Conservation (phyloP, 1,284 basidiomycete genomes). For the Laetiporus sulphureus region DNA sequence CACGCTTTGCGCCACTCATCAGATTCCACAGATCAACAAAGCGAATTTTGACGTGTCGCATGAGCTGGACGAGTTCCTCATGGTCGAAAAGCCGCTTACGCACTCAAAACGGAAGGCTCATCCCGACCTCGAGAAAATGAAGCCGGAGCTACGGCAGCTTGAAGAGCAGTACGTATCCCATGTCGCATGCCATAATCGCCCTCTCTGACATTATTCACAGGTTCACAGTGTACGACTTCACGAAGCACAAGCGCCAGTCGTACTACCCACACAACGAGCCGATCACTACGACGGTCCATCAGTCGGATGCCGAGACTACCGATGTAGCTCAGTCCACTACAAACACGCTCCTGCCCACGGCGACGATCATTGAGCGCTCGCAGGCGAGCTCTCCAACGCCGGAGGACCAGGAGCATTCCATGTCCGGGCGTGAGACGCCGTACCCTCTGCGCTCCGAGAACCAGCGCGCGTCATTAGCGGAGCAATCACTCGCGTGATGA, state of each 20-base stretch:
- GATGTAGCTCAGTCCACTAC: constrained; percentile 32
- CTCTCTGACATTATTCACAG: constrained; percentile 27
- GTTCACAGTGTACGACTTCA: constrained; percentile 76
- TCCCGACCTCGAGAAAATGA: constrained; percentile 78
- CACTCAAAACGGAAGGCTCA: constrained; percentile 87
- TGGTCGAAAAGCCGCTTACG: constrained; percentile 95
- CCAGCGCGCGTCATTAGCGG: too few relatives aligned
- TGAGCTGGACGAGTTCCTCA: constrained; percentile 92
- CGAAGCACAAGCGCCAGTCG: constrained; percentile 54
- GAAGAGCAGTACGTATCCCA: constrained; percentile 78
- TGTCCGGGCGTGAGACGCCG: constrained; percentile 11
- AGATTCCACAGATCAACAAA: constrained; percentile 64
- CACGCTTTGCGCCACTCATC: too few relatives aligned
- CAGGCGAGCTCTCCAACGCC: constrained; percentile 46
- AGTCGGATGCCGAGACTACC: constrained; percentile 31
- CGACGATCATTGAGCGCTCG: constrained; percentile 47
- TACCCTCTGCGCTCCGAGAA: constrained; percentile 5
- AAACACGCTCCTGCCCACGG: constrained; percentile 37
- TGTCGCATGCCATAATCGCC: background rate
- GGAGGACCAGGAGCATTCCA: constrained; percentile 14
- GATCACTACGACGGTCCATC: constrained; percentile 40
- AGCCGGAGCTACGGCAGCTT: constrained; percentile 85
- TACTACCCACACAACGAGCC: constrained; percentile 79
- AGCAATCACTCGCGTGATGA: too few relatives aligned
- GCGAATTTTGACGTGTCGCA: constrained; percentile 98